Conservation (phyloP, 495 filamentous ascomycete genomes). For the Penicillium macrosclerotiorum region DNA sequence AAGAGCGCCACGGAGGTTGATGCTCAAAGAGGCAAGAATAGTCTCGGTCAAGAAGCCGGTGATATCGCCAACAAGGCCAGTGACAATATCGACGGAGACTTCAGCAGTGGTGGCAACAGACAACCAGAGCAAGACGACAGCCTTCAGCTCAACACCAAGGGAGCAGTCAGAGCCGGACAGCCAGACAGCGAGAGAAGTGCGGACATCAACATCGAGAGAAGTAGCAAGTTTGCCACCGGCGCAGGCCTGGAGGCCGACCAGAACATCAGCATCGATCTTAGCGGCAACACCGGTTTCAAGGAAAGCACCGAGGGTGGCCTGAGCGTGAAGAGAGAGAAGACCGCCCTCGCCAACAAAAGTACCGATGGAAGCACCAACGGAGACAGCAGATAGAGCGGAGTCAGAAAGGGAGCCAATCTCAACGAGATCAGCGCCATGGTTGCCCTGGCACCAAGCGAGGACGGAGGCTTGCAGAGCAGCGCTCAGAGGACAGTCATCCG, state of each 20-base stretch:
- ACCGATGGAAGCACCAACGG: slow-evolving; percentile 36
- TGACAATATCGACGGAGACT: slow-evolving; percentile 27
- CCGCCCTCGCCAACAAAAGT: slow-evolving; percentile 32
- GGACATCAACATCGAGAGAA: slow-evolving; percentile 27
- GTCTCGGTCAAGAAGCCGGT: slow-evolving; percentile 29
- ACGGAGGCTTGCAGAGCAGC: slow-evolving; percentile 32
- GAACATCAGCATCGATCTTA: slow-evolving; percentile 30
- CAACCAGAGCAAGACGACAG: slow-evolving; percentile 42
- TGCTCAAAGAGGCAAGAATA: slow-evolving; percentile 28
- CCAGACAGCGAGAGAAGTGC: slow-evolving; percentile 38
- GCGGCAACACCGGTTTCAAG: slow-evolving; percentile 30
- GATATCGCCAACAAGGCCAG: slow-evolving; percentile 30
- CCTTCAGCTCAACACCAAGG: slow-evolving; percentile 43
- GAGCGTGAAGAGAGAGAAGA: slow-evolving; percentile 27
- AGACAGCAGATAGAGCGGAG: slow-evolving; percentile 33
- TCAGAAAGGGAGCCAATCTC: slow-evolving; percentile 27
- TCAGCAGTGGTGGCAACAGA: slow-evolving; percentile 33
- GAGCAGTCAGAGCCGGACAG: slow-evolving; percentile 36
- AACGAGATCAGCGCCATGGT: slow-evolving; percentile 28
- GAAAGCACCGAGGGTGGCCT: slow-evolving; percentile 37
- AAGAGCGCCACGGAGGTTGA: slow-evolving; percentile 36
- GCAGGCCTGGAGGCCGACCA: slow-evolving; percentile 30
- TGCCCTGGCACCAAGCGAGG: slow-evolving; percentile 36
- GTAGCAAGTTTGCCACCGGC: slow-evolving; percentile 33
- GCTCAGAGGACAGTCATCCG: slow-evolving; percentile 30